Conservation (phyloP, 192 early-diverging fungal genomes). For the Umbelopsis sp. region DNA sequence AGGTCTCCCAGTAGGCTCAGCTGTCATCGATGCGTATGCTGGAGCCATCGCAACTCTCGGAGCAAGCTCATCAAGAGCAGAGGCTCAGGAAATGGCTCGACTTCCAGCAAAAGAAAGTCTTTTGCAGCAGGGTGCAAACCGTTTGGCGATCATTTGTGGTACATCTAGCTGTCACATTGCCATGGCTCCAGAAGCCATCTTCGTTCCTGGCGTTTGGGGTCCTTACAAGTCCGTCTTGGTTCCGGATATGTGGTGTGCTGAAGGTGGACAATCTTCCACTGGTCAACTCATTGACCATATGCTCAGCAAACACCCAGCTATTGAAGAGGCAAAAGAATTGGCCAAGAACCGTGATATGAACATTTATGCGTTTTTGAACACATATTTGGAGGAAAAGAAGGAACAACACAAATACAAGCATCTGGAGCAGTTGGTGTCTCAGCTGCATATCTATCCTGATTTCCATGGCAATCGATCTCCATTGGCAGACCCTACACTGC, state of each 20-base stretch:
- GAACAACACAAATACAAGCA: slow-evolving; percentile 20
- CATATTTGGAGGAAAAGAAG: slow-evolving; percentile 36
- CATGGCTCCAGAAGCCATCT: slow-evolving; percentile 49
- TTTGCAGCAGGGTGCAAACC: slow-evolving; percentile 22
- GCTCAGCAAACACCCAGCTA: slow-evolving; percentile 59
- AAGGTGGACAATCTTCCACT: slow-evolving; percentile 77
- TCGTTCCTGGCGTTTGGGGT: slow-evolving; percentile 62
- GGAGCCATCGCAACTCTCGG: slow-evolving; percentile 59
- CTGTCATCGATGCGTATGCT: slow-evolving; percentile 79
- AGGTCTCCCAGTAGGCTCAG: slow-evolving; percentile 60
- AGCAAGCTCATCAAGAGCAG: slow-evolving; percentile 34
- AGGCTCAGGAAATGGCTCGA: slow-evolving; percentile 5
- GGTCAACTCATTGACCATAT: slow-evolving; percentile 68
- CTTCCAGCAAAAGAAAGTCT: not conserved
- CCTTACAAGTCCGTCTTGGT: slow-evolving; percentile 64
- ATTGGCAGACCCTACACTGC: slow-evolving; percentile 60
- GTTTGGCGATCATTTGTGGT: slow-evolving; percentile 68
- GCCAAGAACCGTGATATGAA: slow-evolving; percentile 21
- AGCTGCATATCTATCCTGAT: slow-evolving; percentile 73
- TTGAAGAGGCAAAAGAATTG: slow-evolving; percentile 30
- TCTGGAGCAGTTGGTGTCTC: slow-evolving; percentile 37
- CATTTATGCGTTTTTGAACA: slow-evolving; percentile 58
- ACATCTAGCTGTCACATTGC: slow-evolving; percentile 76
- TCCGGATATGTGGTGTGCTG: slow-evolving; percentile 55
- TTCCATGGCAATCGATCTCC: slow-evolving; percentile 79